Base-by-base conservation (phyloP, 2,329 filamentous ascomycete genomes). In the Anthostomella pinea region DNA sequence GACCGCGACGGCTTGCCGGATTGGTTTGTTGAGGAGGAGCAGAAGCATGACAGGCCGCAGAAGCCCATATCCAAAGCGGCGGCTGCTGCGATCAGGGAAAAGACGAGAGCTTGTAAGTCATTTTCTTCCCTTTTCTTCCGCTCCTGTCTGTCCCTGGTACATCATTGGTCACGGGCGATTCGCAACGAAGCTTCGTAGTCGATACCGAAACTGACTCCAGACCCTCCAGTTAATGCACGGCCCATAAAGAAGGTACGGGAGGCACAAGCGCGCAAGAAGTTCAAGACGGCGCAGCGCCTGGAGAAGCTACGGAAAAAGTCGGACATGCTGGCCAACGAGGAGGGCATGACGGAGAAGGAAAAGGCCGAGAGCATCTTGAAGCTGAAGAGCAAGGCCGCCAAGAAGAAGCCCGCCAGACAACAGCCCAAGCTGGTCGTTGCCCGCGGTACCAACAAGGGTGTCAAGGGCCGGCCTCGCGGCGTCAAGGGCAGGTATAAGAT, bases 181-280 rank as follows among this genome's bases (percentile, higher is more conserved):
- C 8, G 7, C 25, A 49, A 49, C 22, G 46, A n/a, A n/a, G n/a
- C n/a, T n/a, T n/a, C n/a, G n/a, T n/a, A n/a, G n/a, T n/a, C 46
- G n/a, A 39, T 44, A 21, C 46, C 46, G 29, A 49, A 47, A 23
- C 22, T 23, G 22, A 23, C 22, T 23, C 8, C 22, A 8, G 22
- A 23, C 22, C n/a, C n/a, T 8, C n/a, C 22, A 23, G 22, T 95
- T 53, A 97, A 98, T 61, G 93, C 91, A 6, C 81, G 93, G 20
- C 93, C 93, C 1, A 97, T 97, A 78, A 98, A 98, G 77, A 98
- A 98, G 73, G 93, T 98, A 20, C 85, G 87, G 52, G 93, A 98
- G 67, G 93, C 93, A 16, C 90, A 94, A 67, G 91, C 90, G 22
- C 78, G 93, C 41, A 98, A 98, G 81, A 97, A 96, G 71, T 84